A percentile compares a stretch with the other conserved stretches of the same genome.
Evolutionary conservation across 2,329 filamentous ascomycete species (phyloP).

Genomic region (Aspergillus awamori): DNA sequence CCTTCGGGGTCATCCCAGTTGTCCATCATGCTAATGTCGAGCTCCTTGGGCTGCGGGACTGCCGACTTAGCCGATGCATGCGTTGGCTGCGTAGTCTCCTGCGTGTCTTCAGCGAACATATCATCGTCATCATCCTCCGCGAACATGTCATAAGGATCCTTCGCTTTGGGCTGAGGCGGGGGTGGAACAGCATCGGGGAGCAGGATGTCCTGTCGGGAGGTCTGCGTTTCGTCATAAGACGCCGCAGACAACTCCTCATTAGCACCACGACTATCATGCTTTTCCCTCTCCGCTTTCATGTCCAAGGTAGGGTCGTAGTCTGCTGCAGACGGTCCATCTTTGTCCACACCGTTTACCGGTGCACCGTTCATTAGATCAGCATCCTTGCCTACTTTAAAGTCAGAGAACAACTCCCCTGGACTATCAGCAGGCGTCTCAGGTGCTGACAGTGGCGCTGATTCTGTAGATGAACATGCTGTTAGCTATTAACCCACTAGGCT

Average conservation of each 20-base stretch:
- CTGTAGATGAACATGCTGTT: conserved; percentile 19
- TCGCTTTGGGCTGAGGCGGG: conserved; percentile 45
- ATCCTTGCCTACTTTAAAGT: conserved; percentile 67
- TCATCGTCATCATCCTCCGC: conserved; percentile 69
- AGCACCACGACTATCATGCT: conserved; percentile 66
- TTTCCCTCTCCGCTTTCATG: conserved; percentile 79
- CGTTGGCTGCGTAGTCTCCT: conserved; percentile 53
- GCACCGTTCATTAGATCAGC: conserved; percentile 61
- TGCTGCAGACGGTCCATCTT: conserved; percentile 83
- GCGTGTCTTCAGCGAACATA: conserved; percentile 82
- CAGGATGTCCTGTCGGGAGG: conserved; percentile 56
- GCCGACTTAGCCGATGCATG: conserved; percentile 54
- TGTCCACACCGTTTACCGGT: conserved; percentile 50
- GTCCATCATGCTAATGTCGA: conserved; percentile 77
- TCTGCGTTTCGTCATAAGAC: conserved; percentile 62
- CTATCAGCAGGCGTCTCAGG: conserved; percentile 52
- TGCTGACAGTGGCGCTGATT: conserved; percentile 47
- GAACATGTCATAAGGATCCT: conserved; percentile 66
- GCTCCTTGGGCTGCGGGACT: conserved; percentile 58
- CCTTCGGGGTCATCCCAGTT: conserved; percentile 93
- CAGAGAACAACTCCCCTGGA: conserved; percentile 57
- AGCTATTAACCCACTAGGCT: not conserved
- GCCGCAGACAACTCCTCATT: conserved; percentile 58
- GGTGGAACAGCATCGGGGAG: conserved; percentile 47
- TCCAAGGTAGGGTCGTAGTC: conserved; percentile 90